A percentile compares a stretch with the other conserved stretches of the same genome.
Evolutionary conservation across 345 rosid species (phyloP).

Genomic region (Bruguiera sexangula): DNA sequence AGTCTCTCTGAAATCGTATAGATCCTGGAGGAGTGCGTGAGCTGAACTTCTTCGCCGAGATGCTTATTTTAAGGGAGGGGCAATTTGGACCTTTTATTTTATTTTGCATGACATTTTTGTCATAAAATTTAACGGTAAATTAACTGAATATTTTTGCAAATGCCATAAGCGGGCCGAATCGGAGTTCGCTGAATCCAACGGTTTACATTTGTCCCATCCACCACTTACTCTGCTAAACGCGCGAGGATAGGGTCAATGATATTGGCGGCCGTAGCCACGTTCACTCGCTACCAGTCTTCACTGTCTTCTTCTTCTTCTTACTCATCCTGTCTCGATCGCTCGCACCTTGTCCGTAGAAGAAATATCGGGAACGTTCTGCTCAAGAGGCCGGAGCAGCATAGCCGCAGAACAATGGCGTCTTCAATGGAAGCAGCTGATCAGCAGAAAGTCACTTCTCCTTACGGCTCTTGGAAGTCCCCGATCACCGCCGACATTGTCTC

Average conservation of each 20-base stretch:
- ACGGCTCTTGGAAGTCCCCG: conserved; percentile 94
- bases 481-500: conserved; percentile 83
- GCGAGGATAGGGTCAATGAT: conserved; percentile 11
- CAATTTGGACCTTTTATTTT: no score
- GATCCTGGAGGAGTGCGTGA: no score
- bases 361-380: conserved; percentile 8
- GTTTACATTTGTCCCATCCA: no score
- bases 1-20: no score
- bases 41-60: no score
- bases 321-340: not conserved
- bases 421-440: conserved; percentile 20
- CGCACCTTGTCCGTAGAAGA: not conserved
- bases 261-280: conserved; percentile 22
- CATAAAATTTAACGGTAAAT: no score
- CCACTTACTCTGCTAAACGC: no score
- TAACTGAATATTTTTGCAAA: no score
- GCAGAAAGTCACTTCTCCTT: conserved; percentile 55
- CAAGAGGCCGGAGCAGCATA: not conserved
- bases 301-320: not conserved
- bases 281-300: conserved; percentile 31
- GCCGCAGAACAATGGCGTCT: conserved; percentile 47
- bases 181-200: not conserved
- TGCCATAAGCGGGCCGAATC: no score
- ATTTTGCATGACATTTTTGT: no score
- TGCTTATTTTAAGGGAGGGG: no score